A percentile compares a stretch with the other conserved stretches of the same genome.
Conservation (phyloP, 2,329 filamentous ascomycete species). For the Cladorrhinum sp. region DNA sequence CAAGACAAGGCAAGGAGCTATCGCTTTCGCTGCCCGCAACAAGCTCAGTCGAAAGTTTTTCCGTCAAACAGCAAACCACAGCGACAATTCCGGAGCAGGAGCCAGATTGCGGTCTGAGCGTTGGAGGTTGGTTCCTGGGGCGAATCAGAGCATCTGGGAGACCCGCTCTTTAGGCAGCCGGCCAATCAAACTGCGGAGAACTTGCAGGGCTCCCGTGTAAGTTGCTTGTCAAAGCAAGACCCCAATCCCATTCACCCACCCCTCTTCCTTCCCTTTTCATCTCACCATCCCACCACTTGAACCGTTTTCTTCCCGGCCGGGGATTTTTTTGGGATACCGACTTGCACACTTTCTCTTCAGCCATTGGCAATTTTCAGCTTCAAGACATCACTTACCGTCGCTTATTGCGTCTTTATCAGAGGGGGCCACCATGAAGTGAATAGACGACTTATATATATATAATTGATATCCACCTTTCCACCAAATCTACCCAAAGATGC, state of each 20-base stretch:
- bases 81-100: constrained; percentile 10
- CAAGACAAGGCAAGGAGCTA: constrained; percentile 15
- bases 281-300: not conserved
- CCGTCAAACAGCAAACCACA: constrained; percentile 7
- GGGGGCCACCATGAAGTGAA: not conserved
- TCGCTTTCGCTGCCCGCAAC: constrained; percentile 8
- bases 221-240: not conserved
- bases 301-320: not conserved
- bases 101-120: constrained; percentile 14
- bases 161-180: not conserved
- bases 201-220: not conserved
- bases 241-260: not conserved
- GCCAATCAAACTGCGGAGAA: not conserved
- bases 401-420: not conserved
- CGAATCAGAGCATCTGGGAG: not conserved
- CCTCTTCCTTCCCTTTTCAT: not conserved
- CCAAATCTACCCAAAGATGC: not conserved
- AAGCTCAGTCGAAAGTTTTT: constrained; percentile 24
- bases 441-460: not conserved
- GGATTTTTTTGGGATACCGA: not conserved
- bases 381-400: not conserved
- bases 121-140: constrained; percentile 1
- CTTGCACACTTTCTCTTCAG: not conserved
- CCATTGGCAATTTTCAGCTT: not conserved
- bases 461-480: not conserved